These are phyloP conservation scores for Tilletia walkeri DNA, from an alignment of 1,284 basidiomycete genomes.

Conservation along the genomic window DNA sequence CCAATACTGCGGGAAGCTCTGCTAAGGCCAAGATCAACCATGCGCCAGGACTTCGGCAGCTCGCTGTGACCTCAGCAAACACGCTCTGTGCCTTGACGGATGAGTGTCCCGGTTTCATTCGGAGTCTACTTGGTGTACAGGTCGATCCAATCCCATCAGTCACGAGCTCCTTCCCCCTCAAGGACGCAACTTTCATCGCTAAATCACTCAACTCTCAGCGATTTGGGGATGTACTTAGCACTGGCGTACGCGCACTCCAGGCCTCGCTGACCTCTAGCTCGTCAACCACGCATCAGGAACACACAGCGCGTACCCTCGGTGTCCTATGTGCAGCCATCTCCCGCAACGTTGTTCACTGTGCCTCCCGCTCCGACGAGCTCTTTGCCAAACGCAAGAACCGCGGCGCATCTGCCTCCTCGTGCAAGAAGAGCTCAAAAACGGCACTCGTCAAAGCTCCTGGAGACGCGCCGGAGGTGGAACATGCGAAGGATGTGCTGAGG, in stretches of 20 bases:
- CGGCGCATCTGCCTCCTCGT: not conserved
- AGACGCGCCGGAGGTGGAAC: not conserved
- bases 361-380: not conserved
- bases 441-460: not conserved
- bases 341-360: constrained; percentile 12
- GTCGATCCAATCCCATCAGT: not conserved
- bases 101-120: constrained; percentile 13
- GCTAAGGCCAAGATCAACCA: constrained; percentile 1
- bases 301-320: not conserved
- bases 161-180: not conserved
- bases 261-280: not conserved
- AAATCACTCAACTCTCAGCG: not conserved
- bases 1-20: not conserved
- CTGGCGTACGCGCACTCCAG: not conserved
- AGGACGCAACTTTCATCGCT: not conserved
- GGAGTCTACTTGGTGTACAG: not conserved
- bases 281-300: not conserved
- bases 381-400: not conserved
- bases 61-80: constrained; percentile 8
- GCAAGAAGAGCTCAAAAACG: not conserved
- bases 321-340: not conserved
- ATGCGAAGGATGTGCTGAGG: constrained; percentile 2
- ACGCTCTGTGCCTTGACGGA: constrained; percentile 15
- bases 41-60: constrained; percentile 5
- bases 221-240: not conserved